These are phyloP conservation scores for Boletales sp. DNA, from an alignment of 768 basidiomycete species.

Conservation along the genomic window DNA sequence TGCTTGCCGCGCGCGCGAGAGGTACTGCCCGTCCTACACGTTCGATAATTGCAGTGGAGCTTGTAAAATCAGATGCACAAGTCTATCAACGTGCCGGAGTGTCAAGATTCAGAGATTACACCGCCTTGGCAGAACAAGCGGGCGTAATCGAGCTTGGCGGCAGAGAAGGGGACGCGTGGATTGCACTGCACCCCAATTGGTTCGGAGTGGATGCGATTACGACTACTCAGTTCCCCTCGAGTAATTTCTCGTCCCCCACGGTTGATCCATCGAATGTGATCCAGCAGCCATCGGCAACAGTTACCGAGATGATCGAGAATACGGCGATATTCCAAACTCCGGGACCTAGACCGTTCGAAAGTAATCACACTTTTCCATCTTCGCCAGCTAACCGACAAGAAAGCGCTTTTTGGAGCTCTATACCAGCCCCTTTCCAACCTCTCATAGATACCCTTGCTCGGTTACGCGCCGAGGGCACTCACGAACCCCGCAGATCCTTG, in stretches of 20 bases:
- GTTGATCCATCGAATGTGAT: slow-evolving; percentile 6
- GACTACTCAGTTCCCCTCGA: background rate
- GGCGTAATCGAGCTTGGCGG: slow-evolving; percentile 27
- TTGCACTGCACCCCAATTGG: slow-evolving; percentile 27
- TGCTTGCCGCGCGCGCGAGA: slow-evolving; percentile 22
- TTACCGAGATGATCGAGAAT: slow-evolving; percentile 5
- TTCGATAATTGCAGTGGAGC: slow-evolving; percentile 34
- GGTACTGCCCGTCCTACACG: slow-evolving; percentile 36
- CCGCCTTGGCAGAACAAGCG: slow-evolving; percentile 22
- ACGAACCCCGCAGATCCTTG: slow-evolving; percentile 34
- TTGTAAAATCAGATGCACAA: slow-evolving; percentile 27
- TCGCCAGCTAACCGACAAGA: background rate
- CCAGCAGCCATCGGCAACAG: slow-evolving; percentile 7
- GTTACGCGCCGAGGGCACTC: slow-evolving; percentile 31
- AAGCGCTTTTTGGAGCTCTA: background rate
- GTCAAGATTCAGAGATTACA: slow-evolving; percentile 25
- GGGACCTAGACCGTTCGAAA: background rate
- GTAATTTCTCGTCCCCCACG: slow-evolving; percentile 11
- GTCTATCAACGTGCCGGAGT: slow-evolving; percentile 26
- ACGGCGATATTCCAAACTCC: background rate
- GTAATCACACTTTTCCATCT: background rate
- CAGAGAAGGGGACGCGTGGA: slow-evolving; percentile 18
- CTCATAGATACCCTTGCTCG: slow-evolving; percentile 34
- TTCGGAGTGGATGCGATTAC: slow-evolving; percentile 1
- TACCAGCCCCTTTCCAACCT: slow-evolving; percentile 20